phyloP scores from a whole-genome alignment of 2,329 filamentous ascomycete species.

The Fusarium drepaniforme region DNA sequence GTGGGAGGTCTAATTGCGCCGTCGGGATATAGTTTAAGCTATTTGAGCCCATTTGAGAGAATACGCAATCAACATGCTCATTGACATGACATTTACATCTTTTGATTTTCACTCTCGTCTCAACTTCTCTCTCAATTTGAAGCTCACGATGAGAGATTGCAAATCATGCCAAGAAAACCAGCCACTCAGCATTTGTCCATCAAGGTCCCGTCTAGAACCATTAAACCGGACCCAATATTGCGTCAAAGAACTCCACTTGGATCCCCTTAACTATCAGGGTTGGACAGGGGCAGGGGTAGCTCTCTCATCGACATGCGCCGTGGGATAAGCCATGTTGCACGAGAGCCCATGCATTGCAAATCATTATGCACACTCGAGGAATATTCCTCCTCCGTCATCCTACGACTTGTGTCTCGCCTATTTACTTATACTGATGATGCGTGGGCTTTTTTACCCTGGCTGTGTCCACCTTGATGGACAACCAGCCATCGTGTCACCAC shows the following conservation, averaged over 20 bases:
- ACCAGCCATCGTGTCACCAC: background rate
- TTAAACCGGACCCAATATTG: background rate
- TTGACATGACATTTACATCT: background rate
- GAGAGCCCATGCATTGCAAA: slow-evolving; percentile 7
- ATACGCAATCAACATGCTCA: background rate
- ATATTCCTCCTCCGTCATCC: too few relatives aligned
- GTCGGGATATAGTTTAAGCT: background rate
- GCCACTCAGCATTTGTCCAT: slow-evolving; percentile 2
- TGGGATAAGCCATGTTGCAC: background rate
- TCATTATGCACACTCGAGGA: background rate
- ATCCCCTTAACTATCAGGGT: slow-evolving; percentile 28
- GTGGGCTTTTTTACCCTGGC: background rate
- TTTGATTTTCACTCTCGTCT: background rate
- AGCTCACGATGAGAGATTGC: background rate
- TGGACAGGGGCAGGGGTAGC: background rate
- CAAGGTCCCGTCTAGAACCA: slow-evolving; percentile 17
- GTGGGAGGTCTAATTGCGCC: background rate
- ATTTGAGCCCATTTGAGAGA: slow-evolving; percentile 20
- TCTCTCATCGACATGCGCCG: background rate
- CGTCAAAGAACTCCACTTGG: background rate
- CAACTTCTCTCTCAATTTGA: background rate
- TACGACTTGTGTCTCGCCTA: background rate
- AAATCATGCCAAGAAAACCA: background rate
- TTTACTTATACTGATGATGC: background rate
- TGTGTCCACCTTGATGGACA: slow-evolving; percentile 28